phyloP scores from a whole-genome alignment of 176 grass and related monocot genomes.

The Alloteropsis semialata region DNA sequence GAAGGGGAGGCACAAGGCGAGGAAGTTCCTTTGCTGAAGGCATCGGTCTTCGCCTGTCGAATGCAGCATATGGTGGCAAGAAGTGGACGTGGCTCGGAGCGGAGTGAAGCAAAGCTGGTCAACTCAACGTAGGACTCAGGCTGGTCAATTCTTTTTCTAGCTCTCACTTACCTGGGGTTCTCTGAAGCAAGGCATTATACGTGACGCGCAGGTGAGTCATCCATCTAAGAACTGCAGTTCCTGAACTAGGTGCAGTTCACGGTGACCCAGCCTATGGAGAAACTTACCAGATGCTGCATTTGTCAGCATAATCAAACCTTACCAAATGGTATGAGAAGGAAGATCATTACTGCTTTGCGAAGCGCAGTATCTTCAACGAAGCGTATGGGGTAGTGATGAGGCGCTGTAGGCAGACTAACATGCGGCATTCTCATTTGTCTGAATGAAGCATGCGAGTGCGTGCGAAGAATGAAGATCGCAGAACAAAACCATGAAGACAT shows the following conservation, averaged over 20 bases:
- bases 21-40: neutral
- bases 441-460: constrained; percentile 48
- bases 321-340: constrained; percentile 33
- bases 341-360: constrained; percentile 42
- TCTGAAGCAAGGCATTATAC: neutral
- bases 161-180: constrained; percentile 4
- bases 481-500: constrained; percentile 74
- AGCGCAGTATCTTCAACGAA: constrained; percentile 41
- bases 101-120: neutral
- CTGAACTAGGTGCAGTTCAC: constrained; percentile 14
- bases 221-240: constrained; percentile 18
- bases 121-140: neutral
- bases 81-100: neutral
- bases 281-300: constrained; percentile 44
- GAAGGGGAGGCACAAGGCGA: neutral
- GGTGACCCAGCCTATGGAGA: neutral
- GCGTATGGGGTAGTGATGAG: constrained; percentile 9
- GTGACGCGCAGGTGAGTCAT: neutral
- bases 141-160: neutral
- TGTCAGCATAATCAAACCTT: constrained; percentile 43
- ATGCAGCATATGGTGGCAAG: neutral
- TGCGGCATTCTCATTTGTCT: neutral
- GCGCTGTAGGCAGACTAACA: constrained; percentile 12
- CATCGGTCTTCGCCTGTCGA: neutral
- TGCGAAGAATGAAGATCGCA: constrained; percentile 53